phyloP scores from a whole-genome alignment of 2,329 filamentous ascomycete species.

The Myriosclerotinia duriaeana region DNA sequence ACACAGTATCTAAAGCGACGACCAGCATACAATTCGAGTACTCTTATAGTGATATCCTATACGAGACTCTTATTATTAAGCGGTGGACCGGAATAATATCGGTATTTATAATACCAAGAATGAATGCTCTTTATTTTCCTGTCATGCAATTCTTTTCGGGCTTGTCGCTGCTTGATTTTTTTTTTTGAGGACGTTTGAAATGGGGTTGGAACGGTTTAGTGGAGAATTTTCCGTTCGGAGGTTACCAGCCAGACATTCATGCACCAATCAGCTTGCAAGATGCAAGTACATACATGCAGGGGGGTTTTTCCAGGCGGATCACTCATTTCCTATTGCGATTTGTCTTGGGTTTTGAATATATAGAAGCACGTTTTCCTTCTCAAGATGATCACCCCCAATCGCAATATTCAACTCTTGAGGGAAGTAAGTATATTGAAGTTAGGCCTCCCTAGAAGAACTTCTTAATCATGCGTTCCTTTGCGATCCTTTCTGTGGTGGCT shows the following conservation, averaged over 20 bases:
- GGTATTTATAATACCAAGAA: not conserved
- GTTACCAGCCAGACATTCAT: not conserved
- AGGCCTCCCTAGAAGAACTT: not conserved
- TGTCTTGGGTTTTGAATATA: not conserved
- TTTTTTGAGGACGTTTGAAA: not conserved
- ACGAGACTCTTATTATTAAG: not conserved
- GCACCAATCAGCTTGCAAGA: conserved; percentile 8
- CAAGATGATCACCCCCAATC: not conserved
- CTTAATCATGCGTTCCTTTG: conserved; percentile 18
- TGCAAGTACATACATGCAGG: not conserved
- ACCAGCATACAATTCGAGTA: not conserved
- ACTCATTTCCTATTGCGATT: not conserved
- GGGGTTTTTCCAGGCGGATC: not conserved
- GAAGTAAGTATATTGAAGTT: conserved; percentile 1
- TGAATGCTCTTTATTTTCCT: not conserved
- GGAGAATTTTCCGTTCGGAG: not conserved
- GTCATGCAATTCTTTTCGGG: not conserved
- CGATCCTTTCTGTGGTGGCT: conserved; percentile 15
- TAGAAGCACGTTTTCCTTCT: conserved; percentile 3
- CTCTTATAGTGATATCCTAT: not conserved
- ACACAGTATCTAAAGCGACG: not conserved
- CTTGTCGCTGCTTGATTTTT: not conserved
- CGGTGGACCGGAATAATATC: conserved; percentile 4
- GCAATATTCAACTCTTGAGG: not conserved
- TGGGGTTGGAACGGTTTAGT: not conserved